Base-by-base conservation (phyloP, 768 basidiomycete species). In the Epithele typhae region DNA sequence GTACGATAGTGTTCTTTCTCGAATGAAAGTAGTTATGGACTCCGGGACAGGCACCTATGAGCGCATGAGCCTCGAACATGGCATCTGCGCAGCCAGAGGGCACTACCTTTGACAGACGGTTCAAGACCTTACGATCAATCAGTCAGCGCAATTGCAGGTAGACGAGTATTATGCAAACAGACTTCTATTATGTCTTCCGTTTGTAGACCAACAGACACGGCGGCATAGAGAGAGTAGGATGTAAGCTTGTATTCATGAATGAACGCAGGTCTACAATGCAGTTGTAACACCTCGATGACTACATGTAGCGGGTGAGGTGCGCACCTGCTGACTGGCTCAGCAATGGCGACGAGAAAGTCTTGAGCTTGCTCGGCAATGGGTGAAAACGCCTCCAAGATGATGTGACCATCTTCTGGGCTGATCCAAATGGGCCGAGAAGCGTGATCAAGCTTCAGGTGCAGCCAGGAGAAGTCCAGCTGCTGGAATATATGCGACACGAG, bases 221-320 rank as follows among this genome's bases (percentile, higher is more conserved):
- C 96, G 50, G 96, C 96, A 66, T 99, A 98, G 14, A 99, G 74
- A 15, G 95, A 98, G 67, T 98, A 96, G 37, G 93, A 87, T 47
- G 95, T 98, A 62, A 99, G 81, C 70, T 95, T 92, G 77, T 98
- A 99, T 74, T 98, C 96, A 71, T 99, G 95, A 53, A 98, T 94
- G 69, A 95, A 92, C 39, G 92, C 84, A 43, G 96, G 96, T 74
- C 95, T 95, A 55, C 23, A 46, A 53, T 25, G 24, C 46, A 42
- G 51, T 55, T 53, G 43, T 51, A 54, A 48, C 51, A 39, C 35
- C 33, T 33, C n/a, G 51, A 32, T 64, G 67, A 50, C 61, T 68
- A 72, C 68, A 40, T 30, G 30, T 42, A 44, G 37, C 27, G 24
- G 23, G 41, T 45, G 37, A 34, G 30, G 45, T 59, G 74, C 89